Base-by-base conservation (phyloP, 2,329 filamentous ascomycete genomes). In the Amphichorda felina region DNA sequence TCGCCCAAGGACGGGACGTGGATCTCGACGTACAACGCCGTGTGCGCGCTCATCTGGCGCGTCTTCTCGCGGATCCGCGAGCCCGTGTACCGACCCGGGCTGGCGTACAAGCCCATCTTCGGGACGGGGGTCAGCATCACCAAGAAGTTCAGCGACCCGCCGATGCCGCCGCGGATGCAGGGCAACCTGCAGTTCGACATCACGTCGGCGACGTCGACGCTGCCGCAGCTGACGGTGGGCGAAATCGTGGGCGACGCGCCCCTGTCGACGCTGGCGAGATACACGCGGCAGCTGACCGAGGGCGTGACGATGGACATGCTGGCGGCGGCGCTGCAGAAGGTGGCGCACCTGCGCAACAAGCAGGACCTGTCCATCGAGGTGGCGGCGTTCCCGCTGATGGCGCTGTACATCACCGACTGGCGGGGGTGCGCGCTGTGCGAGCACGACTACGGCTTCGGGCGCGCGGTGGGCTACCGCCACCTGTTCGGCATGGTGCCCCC, bases 21-120 rank as follows among this genome's bases (percentile, higher is more conserved):
- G 59, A 53, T 67, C 35, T 64, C 62, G 6, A 65, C 58, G 1
- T 66, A 63, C 42, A 60, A 66, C 36, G 60, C 61, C 15, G 49
- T 59, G 38, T 48, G 49, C 4, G 61, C 61, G 19, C 52, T 58
- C 31, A 48, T 64, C 10, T 64, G 61, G 60, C 58, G 61, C 9
- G 45, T 47, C 7, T 39, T 63, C 1, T 50, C 56, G 5, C 50
- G 48, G 15, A 43, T 58, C 11, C 55, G 61, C 7, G 51, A 52
- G 5, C 47, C 49, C 1, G 14, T 59, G 4, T 62, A 55, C 40
- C 50, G 55, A 6, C 43, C 50, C 1, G 50, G 54, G 17, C 43
- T 49, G 4, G 40, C 44, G 0, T 41, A 37, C 2, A 50, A 46
- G 2, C 44, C 54, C 4, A 44, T 54, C 27, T 62, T 55, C 53